Evolutionary conservation across 768 basidiomycete genomes (phyloP).

Genomic region (Mycena capillaripes): DNA sequence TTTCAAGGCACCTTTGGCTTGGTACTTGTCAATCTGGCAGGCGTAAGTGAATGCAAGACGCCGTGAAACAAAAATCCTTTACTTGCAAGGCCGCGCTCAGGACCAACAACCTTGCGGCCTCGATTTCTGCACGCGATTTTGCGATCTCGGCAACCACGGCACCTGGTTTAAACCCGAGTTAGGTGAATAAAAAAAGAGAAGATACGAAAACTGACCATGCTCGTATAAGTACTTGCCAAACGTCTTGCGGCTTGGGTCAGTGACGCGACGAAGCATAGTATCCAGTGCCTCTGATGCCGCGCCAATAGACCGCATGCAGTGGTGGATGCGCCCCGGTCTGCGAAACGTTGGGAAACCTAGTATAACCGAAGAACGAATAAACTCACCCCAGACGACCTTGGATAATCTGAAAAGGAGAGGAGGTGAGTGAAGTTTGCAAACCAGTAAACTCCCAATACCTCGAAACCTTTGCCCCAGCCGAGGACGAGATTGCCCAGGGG

Average conservation of each 20-base stretch:
- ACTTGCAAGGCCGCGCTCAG: conserved; percentile 92
- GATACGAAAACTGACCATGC: conserved; percentile 72
- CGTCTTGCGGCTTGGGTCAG: conserved; percentile 92
- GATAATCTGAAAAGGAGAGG: conserved; percentile 69
- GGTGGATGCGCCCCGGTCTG: conserved; percentile 95
- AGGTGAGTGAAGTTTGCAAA: background rate
- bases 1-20: conserved; percentile 95
- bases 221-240: conserved; percentile 94
- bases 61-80: conserved; percentile 24
- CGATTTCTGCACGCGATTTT: conserved; percentile 93
- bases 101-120: conserved; percentile 88
- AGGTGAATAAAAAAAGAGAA: background rate
- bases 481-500: conserved; percentile 86
- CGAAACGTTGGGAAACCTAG: background rate
- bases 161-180: conserved; percentile 55
- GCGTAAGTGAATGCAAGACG: background rate
- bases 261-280: conserved; percentile 90
- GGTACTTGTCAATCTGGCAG: conserved; percentile 85
- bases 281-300: conserved; percentile 88
- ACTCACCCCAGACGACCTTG: conserved; percentile 94
- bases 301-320: conserved; percentile 98
- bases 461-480: conserved; percentile 97
- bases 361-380: background rate
- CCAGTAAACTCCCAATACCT: conserved; percentile 58
- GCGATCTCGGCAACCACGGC: conserved; percentile 94